These are phyloP conservation scores for Groenewaldozyma auringiensis DNA, from an alignment of 1,139 yeast genomes.

Conservation along the genomic window DNA sequence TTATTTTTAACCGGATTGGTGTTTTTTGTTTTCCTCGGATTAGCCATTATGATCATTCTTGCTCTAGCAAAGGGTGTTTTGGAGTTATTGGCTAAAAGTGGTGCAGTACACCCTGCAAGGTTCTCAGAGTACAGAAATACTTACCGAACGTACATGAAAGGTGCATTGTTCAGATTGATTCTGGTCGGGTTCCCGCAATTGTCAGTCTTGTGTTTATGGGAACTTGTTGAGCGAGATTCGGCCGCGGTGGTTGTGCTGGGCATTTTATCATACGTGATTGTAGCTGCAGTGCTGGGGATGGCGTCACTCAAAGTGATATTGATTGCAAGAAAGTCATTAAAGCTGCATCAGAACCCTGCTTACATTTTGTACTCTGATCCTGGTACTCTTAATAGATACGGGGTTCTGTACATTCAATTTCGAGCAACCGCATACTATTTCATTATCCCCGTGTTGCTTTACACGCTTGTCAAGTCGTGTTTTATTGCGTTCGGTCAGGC, in stretches of 20 bases:
- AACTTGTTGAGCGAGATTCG: conserved; percentile 74
- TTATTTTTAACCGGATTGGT: conserved; percentile 81
- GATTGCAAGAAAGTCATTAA: conserved; percentile 64
- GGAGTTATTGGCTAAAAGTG: conserved; percentile 59
- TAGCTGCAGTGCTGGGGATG: conserved; percentile 54
- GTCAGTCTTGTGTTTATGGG: conserved; percentile 80
- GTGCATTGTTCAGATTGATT: conserved; percentile 75
- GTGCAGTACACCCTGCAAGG: conserved; percentile 49
- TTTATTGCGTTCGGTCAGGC: conserved; percentile 81
- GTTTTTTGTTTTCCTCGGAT: conserved; percentile 72
- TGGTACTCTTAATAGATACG: conserved; percentile 74
- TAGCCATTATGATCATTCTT: conserved; percentile 58
- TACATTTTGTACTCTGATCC: conserved; percentile 83
- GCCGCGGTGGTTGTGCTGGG: conserved; percentile 79
- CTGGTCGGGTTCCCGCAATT: conserved; percentile 82
- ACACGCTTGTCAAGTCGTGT: conserved; percentile 65
- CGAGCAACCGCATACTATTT: conserved; percentile 85
- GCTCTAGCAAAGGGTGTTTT: conserved; percentile 65
- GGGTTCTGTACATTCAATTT: conserved; percentile 86
- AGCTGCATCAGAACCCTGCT: conserved; percentile 83
- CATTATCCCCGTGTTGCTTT: conserved; percentile 54
- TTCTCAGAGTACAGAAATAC: conserved; percentile 73
- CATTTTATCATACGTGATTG: conserved; percentile 51
- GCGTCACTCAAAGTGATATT: conserved; percentile 67
- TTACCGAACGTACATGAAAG: conserved; percentile 77